These are phyloP conservation scores for Diaporthe sp. DNA, from an alignment of 2,329 filamentous ascomycete genomes.

Conservation along the genomic window DNA sequence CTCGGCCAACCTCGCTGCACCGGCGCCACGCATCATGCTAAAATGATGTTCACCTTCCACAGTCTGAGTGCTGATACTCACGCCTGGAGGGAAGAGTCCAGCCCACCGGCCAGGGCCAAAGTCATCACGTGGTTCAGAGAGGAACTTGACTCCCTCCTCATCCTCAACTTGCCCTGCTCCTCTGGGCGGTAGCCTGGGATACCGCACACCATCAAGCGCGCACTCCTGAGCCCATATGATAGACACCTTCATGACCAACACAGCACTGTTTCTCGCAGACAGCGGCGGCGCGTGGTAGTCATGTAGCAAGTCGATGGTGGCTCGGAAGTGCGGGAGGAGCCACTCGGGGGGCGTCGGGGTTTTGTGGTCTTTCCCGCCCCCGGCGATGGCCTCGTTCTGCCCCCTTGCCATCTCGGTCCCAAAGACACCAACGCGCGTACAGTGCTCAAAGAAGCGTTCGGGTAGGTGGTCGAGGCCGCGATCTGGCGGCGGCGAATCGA, in stretches of 20 bases:
- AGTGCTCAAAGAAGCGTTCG: conserved; percentile 17
- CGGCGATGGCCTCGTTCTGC: not conserved
- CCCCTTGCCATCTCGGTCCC: not conserved
- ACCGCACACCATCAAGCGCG: conserved; percentile 5
- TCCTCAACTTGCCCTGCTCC: not conserved
- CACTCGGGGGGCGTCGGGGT: not conserved
- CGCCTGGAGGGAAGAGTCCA: not conserved
- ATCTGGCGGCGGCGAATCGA: conserved; percentile 37
- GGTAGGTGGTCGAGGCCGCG: conserved; percentile 7
- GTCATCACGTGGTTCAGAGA: conserved; percentile 1
- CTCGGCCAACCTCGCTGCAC: not conserved
- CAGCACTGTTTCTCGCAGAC: not conserved
- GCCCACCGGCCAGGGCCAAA: conserved; percentile 13
- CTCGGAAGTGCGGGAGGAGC: conserved; percentile 17
- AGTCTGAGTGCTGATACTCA: not conserved
- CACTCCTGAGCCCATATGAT: not conserved
- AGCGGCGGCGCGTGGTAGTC: conserved; percentile 4
- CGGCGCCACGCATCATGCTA: conserved; percentile 4
- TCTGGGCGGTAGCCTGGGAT: not conserved
- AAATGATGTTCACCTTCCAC: conserved; percentile 17
- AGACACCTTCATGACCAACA: not conserved
- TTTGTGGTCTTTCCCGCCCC: not conserved
- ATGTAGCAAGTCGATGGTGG: conserved; percentile 12
- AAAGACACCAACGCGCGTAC: not conserved
- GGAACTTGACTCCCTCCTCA: conserved; percentile 7